phyloP scores from a whole-genome alignment of 371 early-diverging fungal genomes.

The Gilbertella persicaria region DNA sequence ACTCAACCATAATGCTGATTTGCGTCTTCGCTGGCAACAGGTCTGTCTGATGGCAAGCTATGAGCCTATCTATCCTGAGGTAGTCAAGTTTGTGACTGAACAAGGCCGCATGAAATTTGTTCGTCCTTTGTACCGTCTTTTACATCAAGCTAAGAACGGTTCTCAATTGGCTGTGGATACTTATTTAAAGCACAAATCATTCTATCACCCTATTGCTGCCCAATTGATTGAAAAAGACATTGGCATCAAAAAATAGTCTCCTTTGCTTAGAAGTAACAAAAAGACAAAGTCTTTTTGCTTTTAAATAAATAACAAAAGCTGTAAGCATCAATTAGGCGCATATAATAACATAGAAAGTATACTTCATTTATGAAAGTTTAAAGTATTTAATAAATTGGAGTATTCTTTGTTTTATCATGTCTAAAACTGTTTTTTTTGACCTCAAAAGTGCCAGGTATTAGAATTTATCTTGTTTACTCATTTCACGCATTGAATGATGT shows the following conservation, averaged over 20 bases:
- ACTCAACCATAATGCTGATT: slow-evolving; percentile 78
- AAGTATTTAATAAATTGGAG: too few species aligned
- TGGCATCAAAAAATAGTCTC: slow-evolving; percentile 42
- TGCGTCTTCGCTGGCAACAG: slow-evolving; percentile 86
- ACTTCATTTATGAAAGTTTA: background rate
- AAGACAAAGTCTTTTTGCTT: too few species aligned
- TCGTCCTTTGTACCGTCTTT: slow-evolving; percentile 73
- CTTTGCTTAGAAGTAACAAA: too few species aligned
- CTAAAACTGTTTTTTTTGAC: too few species aligned
- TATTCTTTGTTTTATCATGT: too few species aligned
- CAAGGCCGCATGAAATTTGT: slow-evolving; percentile 98
- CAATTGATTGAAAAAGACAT: slow-evolving; percentile 83
- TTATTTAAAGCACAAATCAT: slow-evolving; percentile 71
- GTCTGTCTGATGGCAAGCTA: slow-evolving; percentile 79
- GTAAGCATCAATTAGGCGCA: too few species aligned
- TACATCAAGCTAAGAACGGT: slow-evolving; percentile 70
- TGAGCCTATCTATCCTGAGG: slow-evolving; percentile 74
- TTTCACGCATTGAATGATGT: too few species aligned
- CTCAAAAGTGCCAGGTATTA: too few species aligned
- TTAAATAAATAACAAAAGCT: too few species aligned
- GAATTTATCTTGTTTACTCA: too few species aligned
- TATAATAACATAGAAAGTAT: background rate
- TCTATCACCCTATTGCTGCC: slow-evolving; percentile 95
- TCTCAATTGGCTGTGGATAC: slow-evolving; percentile 78
- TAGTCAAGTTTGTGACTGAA: slow-evolving; percentile 76